Base-by-base conservation (phyloP, 2,329 filamentous ascomycete species). In the Laburnicola sp. region DNA sequence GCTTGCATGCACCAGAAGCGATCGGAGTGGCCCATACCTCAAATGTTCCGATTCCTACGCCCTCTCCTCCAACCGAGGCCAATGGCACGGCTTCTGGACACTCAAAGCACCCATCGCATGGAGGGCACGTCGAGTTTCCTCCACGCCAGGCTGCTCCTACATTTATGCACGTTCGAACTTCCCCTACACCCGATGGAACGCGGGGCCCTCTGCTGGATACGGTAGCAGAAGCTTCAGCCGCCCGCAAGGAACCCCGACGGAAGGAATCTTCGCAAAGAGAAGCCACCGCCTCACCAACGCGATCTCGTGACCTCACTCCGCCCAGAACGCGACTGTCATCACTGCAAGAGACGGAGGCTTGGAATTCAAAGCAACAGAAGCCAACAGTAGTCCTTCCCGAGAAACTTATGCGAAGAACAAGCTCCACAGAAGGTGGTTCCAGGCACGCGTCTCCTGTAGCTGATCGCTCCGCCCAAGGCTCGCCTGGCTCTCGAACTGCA, bases 11-110 rank as follows among this genome's bases (percentile, higher is more conserved):
- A 25, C 45, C 57, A 2, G 55, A 64, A 25, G 69, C 66, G 38
- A 77, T 77, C 54, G 75, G 76, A 41, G 63, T 77, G 34, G 76
- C 75, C 16, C 72, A 60, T 42, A 76, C 75, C 4, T 74, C 76
- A 9, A 70, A 78, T 56, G 57, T 70, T 11, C 66, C 67, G 10
- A 69, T 74, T 32, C 59, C 65, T 23, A 57, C 64, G 2, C 64
- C 68, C 9, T 65, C 65, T 9, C 63, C 69, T 31, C 59, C 64
- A 21, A n/a, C n/a, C n/a, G 65, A 67, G 22, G 43, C 47, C 32
- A 55, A 52, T 26, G 57, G 59, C 32, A 58, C 59, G 31, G 31
- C 53, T 5, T 25, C 23, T 5, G 48, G 32, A 2, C 46, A 54
- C 32, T 38, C 43, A 37, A 54, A 51, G 27, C 45, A 56, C 32